phyloP scores from a whole-genome alignment of 306 rosid genomes.

The Corylus americana region DNA sequence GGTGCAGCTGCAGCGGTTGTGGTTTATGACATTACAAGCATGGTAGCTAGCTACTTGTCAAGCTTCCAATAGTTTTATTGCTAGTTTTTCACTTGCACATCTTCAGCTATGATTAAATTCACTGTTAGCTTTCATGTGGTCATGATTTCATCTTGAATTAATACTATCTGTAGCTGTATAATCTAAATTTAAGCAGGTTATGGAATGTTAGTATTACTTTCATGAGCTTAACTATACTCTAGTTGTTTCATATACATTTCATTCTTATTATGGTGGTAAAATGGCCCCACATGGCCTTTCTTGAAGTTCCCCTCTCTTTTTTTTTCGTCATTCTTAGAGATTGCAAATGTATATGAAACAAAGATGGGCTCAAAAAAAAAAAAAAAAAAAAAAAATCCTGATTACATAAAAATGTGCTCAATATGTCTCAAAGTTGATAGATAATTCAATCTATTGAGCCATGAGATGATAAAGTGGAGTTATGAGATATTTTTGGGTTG shows the following conservation, averaged over 20 bases:
- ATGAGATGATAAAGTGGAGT: not conserved
- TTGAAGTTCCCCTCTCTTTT: not conserved
- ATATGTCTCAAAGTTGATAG: not conserved
- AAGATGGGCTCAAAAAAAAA: not conserved
- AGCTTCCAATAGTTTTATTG: not conserved
- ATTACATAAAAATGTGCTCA: not conserved
- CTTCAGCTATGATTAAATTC: not conserved
- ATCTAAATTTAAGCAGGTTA: not conserved
- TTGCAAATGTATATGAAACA: not conserved
- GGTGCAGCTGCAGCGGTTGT: conserved; percentile 90
- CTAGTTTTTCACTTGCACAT: not conserved
- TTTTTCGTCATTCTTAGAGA: not conserved
- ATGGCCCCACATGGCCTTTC: not conserved
- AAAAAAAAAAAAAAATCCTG: not conserved
- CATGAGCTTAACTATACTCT: not conserved
- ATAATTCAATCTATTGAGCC: not conserved
- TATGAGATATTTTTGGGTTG: not conserved
- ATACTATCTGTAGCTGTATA: not conserved
- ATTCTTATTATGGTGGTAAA: not conserved
- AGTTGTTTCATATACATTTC: not conserved
- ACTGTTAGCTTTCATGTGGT: not conserved
- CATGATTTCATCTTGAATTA: not conserved
- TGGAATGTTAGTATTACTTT: not conserved
- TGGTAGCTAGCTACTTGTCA: conserved; percentile 27
- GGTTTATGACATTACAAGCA: conserved; percentile 75